These are phyloP conservation scores for Aureobasidium subglaciale DNA, from an alignment of 2,329 filamentous ascomycete species.

Conservation along the genomic window DNA sequence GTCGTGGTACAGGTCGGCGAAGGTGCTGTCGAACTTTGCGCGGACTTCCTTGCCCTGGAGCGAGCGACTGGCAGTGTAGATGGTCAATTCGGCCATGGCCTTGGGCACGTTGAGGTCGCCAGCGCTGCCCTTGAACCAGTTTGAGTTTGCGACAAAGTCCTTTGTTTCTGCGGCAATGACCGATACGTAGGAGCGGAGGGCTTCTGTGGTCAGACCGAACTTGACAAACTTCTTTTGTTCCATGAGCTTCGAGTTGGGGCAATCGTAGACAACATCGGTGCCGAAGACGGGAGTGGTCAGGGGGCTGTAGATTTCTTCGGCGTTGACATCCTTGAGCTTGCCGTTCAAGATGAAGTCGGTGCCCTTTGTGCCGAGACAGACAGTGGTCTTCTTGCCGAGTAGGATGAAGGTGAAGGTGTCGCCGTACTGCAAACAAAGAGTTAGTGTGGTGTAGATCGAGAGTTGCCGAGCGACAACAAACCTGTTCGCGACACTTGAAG, in stretches of 20 bases:
- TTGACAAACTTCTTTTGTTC: slow-evolving; percentile 96
- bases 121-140: slow-evolving; percentile 55
- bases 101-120: slow-evolving; percentile 67
- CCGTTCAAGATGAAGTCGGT: slow-evolving; percentile 91
- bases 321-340: slow-evolving; percentile 81
- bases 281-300: slow-evolving; percentile 69
- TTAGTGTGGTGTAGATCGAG: not conserved
- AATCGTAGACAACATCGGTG: slow-evolving; percentile 82
- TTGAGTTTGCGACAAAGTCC: slow-evolving; percentile 58
- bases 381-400: slow-evolving; percentile 82
- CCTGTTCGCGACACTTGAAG: slow-evolving; percentile 63
- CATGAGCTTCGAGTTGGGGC: slow-evolving; percentile 86
- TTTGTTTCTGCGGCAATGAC: slow-evolving; percentile 70
- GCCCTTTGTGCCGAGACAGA: slow-evolving; percentile 71
- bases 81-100: slow-evolving; percentile 77
- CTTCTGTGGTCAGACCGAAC: slow-evolving; percentile 66
- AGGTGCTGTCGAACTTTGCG: slow-evolving; percentile 68
- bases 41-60: slow-evolving; percentile 81
- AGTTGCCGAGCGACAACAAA: slow-evolving; percentile 33
- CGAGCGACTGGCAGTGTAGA: slow-evolving; percentile 80
- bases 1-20: slow-evolving; percentile 79
- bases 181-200: slow-evolving; percentile 68
- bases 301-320: slow-evolving; percentile 82
- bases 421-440: slow-evolving; percentile 55
- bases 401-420: slow-evolving; percentile 86